Base-by-base conservation (phyloP, 352 stramenopile species). In the Globisporangium iwayamae region DNA sequence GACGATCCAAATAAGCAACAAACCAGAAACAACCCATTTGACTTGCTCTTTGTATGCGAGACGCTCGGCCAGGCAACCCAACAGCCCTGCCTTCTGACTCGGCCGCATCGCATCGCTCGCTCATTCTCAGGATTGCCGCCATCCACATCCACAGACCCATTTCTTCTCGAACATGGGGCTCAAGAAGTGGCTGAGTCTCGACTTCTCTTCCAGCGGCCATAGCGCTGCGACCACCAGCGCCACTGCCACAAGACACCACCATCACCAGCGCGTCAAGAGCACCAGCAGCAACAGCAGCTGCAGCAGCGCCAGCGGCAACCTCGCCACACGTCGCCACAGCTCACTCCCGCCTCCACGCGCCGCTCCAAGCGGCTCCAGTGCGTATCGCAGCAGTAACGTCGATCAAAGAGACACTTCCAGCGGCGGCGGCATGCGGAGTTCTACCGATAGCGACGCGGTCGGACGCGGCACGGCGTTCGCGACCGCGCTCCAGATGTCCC, bases 401-500 rank as follows among this genome's bases (percentile, higher is more conserved):
- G 38, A 54, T 28, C 50, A 62, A 20, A 13, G 46, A 30, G 53
- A 67, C 52, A 7, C 7, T 8, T 2, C 18, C 7, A 11, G 20
- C 46, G 11, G 20, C 46, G 45, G 18, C n/a, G 16, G n/a, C 28
- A 61, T 47, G 51, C 28, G n/a, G 3, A 30, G 16, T 16, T 50
- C 50, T 10, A 34, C 50, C 8, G 63, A 69, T 13, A 36, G 41
- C 30, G 58, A 53, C 16, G 25, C 34, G 20, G 28, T 43, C 22
- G 18, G 43, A 43, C 43, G 56, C n/a, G 46, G 34, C 11, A 56
- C 63, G n/a, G 56, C 48, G 20, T 68, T 68, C 28, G 56, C 56
- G 28, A 68, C 63, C 14, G 63, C 63, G 46, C 34, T 68, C 25
- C 63, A 68, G n/a, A 53, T 57, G 28, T 48, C 63, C 9, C 60